Base-by-base conservation (phyloP, 495 filamentous ascomycete species). In the Penicillium paxilli region DNA sequence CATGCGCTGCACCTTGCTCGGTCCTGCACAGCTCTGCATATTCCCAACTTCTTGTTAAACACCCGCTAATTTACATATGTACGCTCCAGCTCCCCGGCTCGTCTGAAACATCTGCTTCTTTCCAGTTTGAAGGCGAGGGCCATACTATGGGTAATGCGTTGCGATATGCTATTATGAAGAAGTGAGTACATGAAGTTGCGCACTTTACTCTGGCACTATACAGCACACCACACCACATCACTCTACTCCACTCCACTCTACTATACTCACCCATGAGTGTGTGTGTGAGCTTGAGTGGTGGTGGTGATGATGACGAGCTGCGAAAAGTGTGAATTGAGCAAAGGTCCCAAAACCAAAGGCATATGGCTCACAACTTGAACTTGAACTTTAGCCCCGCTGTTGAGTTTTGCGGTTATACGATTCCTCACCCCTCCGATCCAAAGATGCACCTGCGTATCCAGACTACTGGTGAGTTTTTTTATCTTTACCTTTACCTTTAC, bases 391-490 rank as follows among this genome's bases (percentile, higher is more conserved):
- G 53, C 68, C 94, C 94, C 28, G 83, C 90, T 38, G 94, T 98
- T 28, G 94, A 98, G 64, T 94, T 98, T 73, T 98, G 95, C 74
- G 94, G 92, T 38, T 98, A 98, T 67, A 91, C 94, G 4, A 98
- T 98, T 49, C 94, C 94, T 8, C 94, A 98, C 76, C 94, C 95
- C 28, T 96, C 92, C 16, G 94, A 98, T 65, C 73, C 85, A 11
- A 92, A 95, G 73, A 96, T 98, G 94, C 95, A 97, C 66, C 72
- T 98, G 24, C 84, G 94, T 50, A 97, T 98, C 57, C 94, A 98
- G 73, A 98, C 93, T 48, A 96, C 89, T 59, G 90, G 94, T 96
- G 72, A 62, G 84, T 32, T 12, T 14, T 3, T 10, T 2, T 30
- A 8, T n/a, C n/a, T n/a, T n/a, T n/a, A n/a, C n/a, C n/a, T n/a